These are phyloP conservation scores for Verticillium albo-atrum DNA, from an alignment of 2,329 filamentous ascomycete species.

Conservation along the genomic window DNA sequence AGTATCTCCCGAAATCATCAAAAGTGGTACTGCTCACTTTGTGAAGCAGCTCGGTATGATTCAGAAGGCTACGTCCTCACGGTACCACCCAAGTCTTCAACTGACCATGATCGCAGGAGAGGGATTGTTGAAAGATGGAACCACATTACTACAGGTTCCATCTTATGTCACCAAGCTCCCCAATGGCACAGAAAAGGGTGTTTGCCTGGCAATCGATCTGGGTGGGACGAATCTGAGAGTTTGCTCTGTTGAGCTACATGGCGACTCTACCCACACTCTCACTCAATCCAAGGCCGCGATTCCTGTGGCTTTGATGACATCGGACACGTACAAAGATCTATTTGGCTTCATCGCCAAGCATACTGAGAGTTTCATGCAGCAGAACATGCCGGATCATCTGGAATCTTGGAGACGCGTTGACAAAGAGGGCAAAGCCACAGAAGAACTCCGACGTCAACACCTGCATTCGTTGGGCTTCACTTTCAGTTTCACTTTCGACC, in stretches of 20 bases:
- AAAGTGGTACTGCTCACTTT: conserved; percentile 10
- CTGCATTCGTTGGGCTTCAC: conserved; percentile 21
- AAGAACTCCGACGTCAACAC: conserved; percentile 1
- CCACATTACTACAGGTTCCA: conserved; percentile 57
- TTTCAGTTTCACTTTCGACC: conserved; percentile 65
- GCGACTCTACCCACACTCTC: conserved; percentile 66
- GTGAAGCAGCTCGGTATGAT: conserved; percentile 15
- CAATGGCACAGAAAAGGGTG: conserved; percentile 69
- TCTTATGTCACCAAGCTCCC: conserved; percentile 74
- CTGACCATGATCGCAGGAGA: conserved; percentile 40
- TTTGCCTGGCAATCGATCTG: conserved; percentile 26
- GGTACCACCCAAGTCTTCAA: background rate
- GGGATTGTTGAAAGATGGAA: conserved; percentile 9
- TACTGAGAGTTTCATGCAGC: conserved; percentile 63
- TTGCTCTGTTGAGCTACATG: conserved; percentile 32
- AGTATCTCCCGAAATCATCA: background rate
- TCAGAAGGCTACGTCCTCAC: background rate
- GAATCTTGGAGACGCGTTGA: conserved; percentile 1
- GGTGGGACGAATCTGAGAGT: conserved; percentile 29
- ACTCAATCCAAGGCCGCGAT: conserved; percentile 47
- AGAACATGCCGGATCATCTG: conserved; percentile 39
- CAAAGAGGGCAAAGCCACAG: background rate
- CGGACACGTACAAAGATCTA: conserved; percentile 46
- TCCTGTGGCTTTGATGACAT: conserved; percentile 15
- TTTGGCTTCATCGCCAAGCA: conserved; percentile 72